phyloP scores from a whole-genome alignment of 768 basidiomycete genomes.

The Trametes cinnabarina region DNA sequence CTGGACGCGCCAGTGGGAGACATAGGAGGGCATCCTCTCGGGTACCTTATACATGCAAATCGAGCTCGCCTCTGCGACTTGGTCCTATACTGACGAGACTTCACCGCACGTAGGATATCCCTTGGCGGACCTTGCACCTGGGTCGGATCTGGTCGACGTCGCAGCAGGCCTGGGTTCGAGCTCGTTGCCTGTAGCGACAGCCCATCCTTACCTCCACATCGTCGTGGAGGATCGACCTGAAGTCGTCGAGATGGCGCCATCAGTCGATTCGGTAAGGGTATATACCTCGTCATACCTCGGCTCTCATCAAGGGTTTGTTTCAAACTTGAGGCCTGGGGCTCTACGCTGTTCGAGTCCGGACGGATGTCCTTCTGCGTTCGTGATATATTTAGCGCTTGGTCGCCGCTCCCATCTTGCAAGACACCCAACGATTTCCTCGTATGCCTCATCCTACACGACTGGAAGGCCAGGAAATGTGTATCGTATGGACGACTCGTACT shows the following conservation, averaged over 20 bases:
- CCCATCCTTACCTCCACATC: slow-evolving; percentile 10
- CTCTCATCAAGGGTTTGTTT: too few relatives aligned
- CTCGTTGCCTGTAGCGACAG: slow-evolving; percentile 5
- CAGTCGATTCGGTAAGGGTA: too few relatives aligned
- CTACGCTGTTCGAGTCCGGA: slow-evolving; percentile 4
- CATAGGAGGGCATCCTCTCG: slow-evolving; percentile 45
- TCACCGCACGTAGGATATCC: slow-evolving; percentile 42
- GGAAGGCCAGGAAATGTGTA: slow-evolving; percentile 5
- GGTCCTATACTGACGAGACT: slow-evolving; percentile 24
- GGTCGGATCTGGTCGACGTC: slow-evolving; percentile 12
- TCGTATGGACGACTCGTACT: background rate
- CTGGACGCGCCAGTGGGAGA: slow-evolving; percentile 69
- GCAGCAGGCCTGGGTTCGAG: slow-evolving; percentile 12
- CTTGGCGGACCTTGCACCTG: slow-evolving; percentile 9
- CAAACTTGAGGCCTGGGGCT: slow-evolving; percentile 13
- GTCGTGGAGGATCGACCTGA: slow-evolving; percentile 13
- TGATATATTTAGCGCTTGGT: slow-evolving; percentile 7
- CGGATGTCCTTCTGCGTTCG: slow-evolving; percentile 8
- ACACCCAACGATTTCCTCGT: slow-evolving; percentile 11
- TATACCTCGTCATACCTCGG: too few relatives aligned
- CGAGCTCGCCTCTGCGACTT: too few relatives aligned
- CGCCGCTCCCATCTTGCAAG: slow-evolving; percentile 35
- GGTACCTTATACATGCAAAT: too few relatives aligned
- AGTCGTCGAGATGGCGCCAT: slow-evolving; percentile 36
- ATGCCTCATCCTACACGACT: slow-evolving; percentile 10